Base-by-base conservation (phyloP, 2,329 filamentous ascomycete genomes). In the Cladophialophora bantiana region DNA sequence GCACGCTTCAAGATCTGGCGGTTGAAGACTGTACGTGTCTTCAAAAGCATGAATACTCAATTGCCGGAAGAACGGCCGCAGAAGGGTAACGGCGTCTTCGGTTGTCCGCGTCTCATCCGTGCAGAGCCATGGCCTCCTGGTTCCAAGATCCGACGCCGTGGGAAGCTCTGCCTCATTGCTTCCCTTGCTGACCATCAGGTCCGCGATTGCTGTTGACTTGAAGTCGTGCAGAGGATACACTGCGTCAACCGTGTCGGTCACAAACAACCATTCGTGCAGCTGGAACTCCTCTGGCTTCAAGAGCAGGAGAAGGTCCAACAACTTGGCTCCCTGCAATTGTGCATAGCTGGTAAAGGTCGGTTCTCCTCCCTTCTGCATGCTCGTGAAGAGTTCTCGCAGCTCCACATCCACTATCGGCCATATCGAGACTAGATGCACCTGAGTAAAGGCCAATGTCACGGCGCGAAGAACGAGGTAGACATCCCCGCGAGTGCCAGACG, bases 201-300 rank as follows among this genome's bases (percentile, higher is more conserved):
- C 95, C 0, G 91, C 90, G 4, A 98, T 85, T 2, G 92, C 92
- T 2, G 91, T 82, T 1, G 92, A 86, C 67, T 88, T 85, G 80
- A 89, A 90, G 59, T 83, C 82, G 13, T 87, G 80, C 0, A 92
- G 89, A 12, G 91, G 89, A 78, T 99, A 96, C 38, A 99, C 91
- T 0, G 95, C 94, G 74, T 99, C 95, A 70, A 97, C 94, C 13
- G 94, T 98, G 78, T 99, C 95, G 1, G 93, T 96, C 63, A 99
- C 89, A 78, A 97, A 99, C 3, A 98, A 87, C 95, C 95, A 99
- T 81, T 97, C 93, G 74, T 96, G 90, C n/a, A 98, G 86, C 78
- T 98, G 95, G 79, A 98, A 99, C 77, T 99, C 95, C 72, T 99
- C 95, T 0, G 94, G 94, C 4, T 91, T 90, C 7, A 94, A 84